These are phyloP conservation scores for Boletus semigastroideus DNA, from an alignment of 1,284 basidiomycete species.

Conservation along the genomic window DNA sequence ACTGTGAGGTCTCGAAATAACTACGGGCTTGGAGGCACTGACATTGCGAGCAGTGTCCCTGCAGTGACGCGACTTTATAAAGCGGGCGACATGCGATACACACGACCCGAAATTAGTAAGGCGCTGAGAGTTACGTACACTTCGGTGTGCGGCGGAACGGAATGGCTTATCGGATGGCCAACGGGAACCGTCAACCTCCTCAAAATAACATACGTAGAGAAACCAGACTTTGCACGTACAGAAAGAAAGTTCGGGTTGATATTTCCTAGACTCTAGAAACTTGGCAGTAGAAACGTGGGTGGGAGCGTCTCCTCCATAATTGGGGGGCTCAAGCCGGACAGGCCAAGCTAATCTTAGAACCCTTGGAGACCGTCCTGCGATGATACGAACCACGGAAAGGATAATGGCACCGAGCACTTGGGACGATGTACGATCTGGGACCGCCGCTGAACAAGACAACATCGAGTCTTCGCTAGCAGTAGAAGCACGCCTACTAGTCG, in stretches of 20 bases:
- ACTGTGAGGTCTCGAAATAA: neutral
- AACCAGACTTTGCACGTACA: neutral
- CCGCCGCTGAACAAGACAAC: neutral
- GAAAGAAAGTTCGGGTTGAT: neutral
- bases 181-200: neutral
- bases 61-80: conserved; percentile 25
- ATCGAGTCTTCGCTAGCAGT: neutral
- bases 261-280: neutral
- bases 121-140: conserved; percentile 19
- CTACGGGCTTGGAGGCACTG: conserved; percentile 5
- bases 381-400: neutral
- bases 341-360: conserved; percentile 10
- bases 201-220: neutral
- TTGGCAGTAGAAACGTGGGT: neutral
- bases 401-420: neutral
- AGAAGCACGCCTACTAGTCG: neutral
- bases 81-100: conserved; percentile 19
- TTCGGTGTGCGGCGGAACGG: neutral
- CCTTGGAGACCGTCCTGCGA: neutral
- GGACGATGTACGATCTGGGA: neutral
- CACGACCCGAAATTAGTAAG: conserved; percentile 25
- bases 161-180: neutral
- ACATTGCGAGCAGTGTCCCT: conserved; percentile 5
- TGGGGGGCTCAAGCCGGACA: neutral
- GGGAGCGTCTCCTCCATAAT: conserved; percentile 5